A percentile compares a stretch with the other conserved stretches of the same genome.
These are phyloP conservation scores for Grosmannia serpens DNA, from an alignment of 2,329 filamentous ascomycete genomes.

Conservation along the genomic window DNA sequence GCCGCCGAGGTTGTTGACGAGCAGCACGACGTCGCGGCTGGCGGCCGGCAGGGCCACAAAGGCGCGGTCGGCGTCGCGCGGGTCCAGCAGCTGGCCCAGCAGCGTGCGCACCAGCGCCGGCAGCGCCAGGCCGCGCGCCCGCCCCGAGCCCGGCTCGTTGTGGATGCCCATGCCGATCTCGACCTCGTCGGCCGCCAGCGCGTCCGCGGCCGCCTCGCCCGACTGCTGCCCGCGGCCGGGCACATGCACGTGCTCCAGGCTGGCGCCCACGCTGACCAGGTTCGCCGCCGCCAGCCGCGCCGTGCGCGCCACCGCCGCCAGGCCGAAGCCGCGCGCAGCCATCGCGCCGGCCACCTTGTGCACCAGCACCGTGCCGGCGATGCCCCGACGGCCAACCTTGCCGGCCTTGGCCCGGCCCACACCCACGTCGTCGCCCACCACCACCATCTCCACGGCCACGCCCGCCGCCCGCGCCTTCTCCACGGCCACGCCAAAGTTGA, in stretches of 20 bases:
- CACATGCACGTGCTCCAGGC: constrained; percentile 84
- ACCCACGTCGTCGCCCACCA: constrained; percentile 85
- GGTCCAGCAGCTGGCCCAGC: constrained; percentile 58
- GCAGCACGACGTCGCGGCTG: constrained; percentile 49
- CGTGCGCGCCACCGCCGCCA: constrained; percentile 62
- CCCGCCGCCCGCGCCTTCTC: constrained; percentile 82
- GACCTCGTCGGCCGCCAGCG: constrained; percentile 42
- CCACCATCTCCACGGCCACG: constrained; percentile 72
- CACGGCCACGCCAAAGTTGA: constrained; percentile 89
- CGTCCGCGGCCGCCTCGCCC: constrained; percentile 41
- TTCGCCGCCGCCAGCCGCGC: constrained; percentile 64
- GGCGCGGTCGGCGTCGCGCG: constrained; percentile 54
- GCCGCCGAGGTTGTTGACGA: constrained; percentile 71
- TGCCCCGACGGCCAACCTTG: constrained; percentile 85
- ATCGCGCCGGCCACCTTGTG: constrained; percentile 80
- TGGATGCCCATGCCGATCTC: constrained; percentile 71
- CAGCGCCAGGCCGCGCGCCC: constrained; percentile 37
- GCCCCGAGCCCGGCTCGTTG: constrained; percentile 51
- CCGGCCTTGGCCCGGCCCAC: constrained; percentile 71
- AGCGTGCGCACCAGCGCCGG: constrained; percentile 49
- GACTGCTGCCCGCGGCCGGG: constrained; percentile 55
- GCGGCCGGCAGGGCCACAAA: constrained; percentile 54
- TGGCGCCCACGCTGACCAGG: constrained; percentile 74
- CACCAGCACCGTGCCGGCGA: constrained; percentile 85
- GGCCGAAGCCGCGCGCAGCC: constrained; percentile 54